Base-by-base conservation (phyloP, 139 green algal genomes). In the Cymbomonas tetramitiformis region DNA sequence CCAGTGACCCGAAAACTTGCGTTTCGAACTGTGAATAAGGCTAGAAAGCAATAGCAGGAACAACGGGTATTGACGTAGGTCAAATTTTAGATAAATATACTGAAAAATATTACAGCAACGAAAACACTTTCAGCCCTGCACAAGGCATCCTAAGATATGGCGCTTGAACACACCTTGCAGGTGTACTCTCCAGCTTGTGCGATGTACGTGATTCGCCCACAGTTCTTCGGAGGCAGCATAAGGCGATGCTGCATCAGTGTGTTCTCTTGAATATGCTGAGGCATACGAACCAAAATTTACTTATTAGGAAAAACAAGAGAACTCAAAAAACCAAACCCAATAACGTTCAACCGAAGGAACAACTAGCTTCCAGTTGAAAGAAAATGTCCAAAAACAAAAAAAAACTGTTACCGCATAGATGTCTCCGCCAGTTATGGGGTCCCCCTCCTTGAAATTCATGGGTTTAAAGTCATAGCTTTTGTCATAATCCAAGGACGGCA, bases 201-300 rank as follows among this genome's bases (percentile, higher is more conserved):
- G 12, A 97, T 79, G 70, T 90, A 97, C 36, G 76, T 86, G 41
- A 98, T 69, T 24, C 73, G 87, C 21, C 91, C 91, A 15, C 78
- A 72, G 0, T 87, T 85, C 7, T 64, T 71, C 4, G 91, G 87
- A 0, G 90, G 91, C 56, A 94, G 65, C 85, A 95, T 92, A 9
- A 96, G 65, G 39, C 65, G 65, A 76, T 96, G 89, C 54, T 93
- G 74, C 54, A 97, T 77, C 34, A 97, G 77, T 9, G 67, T 82
- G 77, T 98, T 98, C 70, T 98, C 91, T 1, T 81, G 75, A 28
- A 98, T 88, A 77, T 66, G 38, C 75, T 87, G 51, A 54, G n/a
- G n/a, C n/a, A n/a, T n/a, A n/a, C n/a, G n/a, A n/a, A n/a, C n/a
- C n/a, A n/a, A n/a, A n/a, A n/a, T n/a, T n/a, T n/a, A n/a, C n/a